phyloP scores from a whole-genome alignment of 768 basidiomycete genomes.

The Gyrodon lividus region DNA sequence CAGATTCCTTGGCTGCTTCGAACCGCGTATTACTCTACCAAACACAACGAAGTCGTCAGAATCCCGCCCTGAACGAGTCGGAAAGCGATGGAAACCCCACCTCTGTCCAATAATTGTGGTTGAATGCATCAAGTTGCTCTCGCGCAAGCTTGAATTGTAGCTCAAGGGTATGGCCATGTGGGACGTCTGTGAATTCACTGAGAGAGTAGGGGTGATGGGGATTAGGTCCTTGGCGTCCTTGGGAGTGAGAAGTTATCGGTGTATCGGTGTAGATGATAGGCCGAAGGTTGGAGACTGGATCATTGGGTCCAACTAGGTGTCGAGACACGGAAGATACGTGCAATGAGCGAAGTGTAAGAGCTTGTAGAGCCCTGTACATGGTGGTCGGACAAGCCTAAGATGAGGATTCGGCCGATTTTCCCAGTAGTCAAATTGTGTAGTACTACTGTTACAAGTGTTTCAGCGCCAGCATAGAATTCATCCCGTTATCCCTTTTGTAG shows the following conservation, averaged over 20 bases:
- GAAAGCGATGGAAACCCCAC: conserved; percentile 42
- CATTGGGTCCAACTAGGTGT: conserved; percentile 64
- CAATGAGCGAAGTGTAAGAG: conserved; percentile 10
- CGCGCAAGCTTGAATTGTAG: conserved; percentile 70
- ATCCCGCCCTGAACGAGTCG: background rate
- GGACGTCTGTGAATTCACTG: conserved; percentile 53
- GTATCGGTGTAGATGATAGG: conserved; percentile 74
- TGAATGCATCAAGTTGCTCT: conserved; percentile 71
- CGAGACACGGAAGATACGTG: conserved; percentile 27
- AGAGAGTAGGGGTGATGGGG: conserved; percentile 74
- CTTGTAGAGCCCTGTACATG: background rate
- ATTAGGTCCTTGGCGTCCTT: conserved; percentile 32
- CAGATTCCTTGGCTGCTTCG: conserved; percentile 61
- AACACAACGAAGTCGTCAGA: conserved; percentile 3
- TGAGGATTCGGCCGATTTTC: no score
- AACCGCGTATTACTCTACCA: conserved; percentile 81
- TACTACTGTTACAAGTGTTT: no score
- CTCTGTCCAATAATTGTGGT: conserved; percentile 79
- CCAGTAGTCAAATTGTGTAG: no score
- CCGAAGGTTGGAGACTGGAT: conserved; percentile 77
- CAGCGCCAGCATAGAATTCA: no score
- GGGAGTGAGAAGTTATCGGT: conserved; percentile 26
- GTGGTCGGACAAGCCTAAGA: no score
- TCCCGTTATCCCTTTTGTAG: no score
- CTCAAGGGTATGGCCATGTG: conserved; percentile 45